A percentile compares a stretch with the other conserved stretches of the same genome.
Evolutionary conservation across 2,329 filamentous ascomycete species (phyloP).

Genomic region (Pestalotiopsis sp.): DNA sequence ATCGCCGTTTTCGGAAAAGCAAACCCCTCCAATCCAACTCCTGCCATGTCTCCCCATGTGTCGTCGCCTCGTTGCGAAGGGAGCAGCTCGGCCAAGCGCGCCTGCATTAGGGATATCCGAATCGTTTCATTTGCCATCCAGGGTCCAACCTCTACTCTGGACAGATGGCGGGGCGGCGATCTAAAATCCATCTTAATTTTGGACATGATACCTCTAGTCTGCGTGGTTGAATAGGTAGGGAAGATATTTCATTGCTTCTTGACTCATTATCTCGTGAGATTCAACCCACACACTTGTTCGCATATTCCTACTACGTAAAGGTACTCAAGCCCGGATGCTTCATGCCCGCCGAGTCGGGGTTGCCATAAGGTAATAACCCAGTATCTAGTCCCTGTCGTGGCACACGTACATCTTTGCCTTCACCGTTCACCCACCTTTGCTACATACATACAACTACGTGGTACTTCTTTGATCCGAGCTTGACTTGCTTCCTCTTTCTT

Average conservation of each 20-base stretch:
- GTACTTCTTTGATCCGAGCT: background rate
- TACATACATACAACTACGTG: background rate
- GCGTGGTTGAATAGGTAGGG: background rate
- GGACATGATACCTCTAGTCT: background rate
- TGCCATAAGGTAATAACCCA: background rate
- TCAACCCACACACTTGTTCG: background rate
- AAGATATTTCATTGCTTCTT: background rate
- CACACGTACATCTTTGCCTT: background rate
- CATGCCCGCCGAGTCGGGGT: background rate
- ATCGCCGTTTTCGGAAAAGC: conserved; percentile 11
- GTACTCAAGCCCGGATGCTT: background rate
- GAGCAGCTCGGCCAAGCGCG: background rate
- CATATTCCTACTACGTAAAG: background rate
- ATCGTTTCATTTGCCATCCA: background rate
- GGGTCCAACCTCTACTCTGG: background rate
- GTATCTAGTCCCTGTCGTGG: background rate
- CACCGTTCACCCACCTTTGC: background rate
- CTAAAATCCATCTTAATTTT: background rate
- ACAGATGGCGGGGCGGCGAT: background rate
- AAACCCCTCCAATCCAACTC: background rate
- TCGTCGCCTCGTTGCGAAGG: background rate
- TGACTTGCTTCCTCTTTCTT: background rate
- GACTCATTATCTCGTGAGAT: conserved; percentile 8
- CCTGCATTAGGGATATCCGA: conserved; percentile 1
- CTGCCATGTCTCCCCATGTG: background rate